Percentiles rank a stretch among this genome's conserved stretches.
Evolutionary conservation across 1,139 yeast genomes (phyloP).

Genomic region (Yamadazyma atlantica): DNA sequence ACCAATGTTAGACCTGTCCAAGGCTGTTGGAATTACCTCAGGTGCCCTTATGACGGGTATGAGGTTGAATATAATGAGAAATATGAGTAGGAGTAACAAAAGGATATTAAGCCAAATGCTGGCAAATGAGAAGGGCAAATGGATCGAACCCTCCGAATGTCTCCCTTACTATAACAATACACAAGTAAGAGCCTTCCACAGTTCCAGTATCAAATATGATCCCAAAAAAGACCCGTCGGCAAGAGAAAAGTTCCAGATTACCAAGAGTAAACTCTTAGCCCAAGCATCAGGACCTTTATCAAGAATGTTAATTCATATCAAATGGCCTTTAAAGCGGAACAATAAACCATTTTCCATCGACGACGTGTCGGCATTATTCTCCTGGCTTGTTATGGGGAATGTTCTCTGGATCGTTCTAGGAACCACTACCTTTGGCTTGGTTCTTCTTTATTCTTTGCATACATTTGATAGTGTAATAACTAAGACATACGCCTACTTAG

Average conservation of each 20-base stretch:
- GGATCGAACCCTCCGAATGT: too few species aligned
- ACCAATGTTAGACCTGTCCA: background rate
- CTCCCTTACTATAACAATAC: too few species aligned
- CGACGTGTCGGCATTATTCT: slow-evolving; percentile 56
- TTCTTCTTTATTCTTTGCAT: slow-evolving; percentile 49
- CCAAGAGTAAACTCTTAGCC: slow-evolving; percentile 41
- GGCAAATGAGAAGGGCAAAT: too few species aligned
- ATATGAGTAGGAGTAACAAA: too few species aligned
- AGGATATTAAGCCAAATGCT: too few species aligned
- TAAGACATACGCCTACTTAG: slow-evolving; percentile 14
- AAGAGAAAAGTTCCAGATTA: slow-evolving; percentile 12
- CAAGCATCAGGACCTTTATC: slow-evolving; percentile 45
- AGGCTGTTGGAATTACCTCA: background rate
- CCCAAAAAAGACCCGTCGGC: background rate
- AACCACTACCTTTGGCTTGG: slow-evolving; percentile 63
- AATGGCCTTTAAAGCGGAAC: slow-evolving; percentile 57
- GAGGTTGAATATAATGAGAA: too few species aligned
- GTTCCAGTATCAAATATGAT: background rate
- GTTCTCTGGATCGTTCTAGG: slow-evolving; percentile 61
- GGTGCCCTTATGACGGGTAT: background rate
- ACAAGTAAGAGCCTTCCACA: background rate
- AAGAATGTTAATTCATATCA: slow-evolving; percentile 48
- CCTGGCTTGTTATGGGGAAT: slow-evolving; percentile 56
- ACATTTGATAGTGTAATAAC: slow-evolving; percentile 35
- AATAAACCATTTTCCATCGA: slow-evolving; percentile 52